These are phyloP conservation scores for Takakia lepidozioides DNA, from an alignment of 225 moss, liverwort and hornwort genomes.

Conservation along the genomic window DNA sequence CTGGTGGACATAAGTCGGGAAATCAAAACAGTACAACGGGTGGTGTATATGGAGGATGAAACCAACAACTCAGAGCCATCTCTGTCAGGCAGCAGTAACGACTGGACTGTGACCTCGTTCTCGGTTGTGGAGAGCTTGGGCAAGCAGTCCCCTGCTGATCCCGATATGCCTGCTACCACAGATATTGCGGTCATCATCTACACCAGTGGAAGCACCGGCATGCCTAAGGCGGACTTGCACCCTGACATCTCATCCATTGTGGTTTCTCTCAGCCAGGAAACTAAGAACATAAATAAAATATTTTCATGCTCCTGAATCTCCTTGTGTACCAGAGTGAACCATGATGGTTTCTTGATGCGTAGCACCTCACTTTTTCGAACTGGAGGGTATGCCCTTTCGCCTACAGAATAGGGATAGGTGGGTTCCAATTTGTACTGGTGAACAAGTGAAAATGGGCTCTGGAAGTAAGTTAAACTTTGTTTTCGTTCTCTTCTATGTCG, in stretches of 20 bases:
- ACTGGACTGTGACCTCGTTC: conserved; percentile 66
- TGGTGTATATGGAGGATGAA: conserved; percentile 68
- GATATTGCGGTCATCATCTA: conserved; percentile 98
- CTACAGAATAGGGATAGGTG: not conserved
- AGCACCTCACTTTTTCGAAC: too few relatives aligned
- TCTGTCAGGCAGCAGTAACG: conserved; percentile 23
- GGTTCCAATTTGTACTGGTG: not conserved
- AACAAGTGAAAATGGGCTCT: too few relatives aligned
- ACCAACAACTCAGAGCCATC: conserved; percentile 37
- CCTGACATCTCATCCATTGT: too few relatives aligned
- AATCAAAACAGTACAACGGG: conserved; percentile 55
- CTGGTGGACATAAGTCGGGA: conserved; percentile 40
- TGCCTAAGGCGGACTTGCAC: too few relatives aligned
- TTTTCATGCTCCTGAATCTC: too few relatives aligned
- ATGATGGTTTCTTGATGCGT: too few relatives aligned
- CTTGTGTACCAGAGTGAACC: too few relatives aligned
- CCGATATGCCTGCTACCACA: conserved; percentile 44
- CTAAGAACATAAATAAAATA: too few relatives aligned
- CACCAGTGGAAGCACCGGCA: conserved; percentile 93
- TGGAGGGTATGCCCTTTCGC: too few relatives aligned
- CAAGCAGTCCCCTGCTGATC: conserved; percentile 37
- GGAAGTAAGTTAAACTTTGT: too few relatives aligned
- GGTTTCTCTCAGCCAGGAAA: too few relatives aligned
- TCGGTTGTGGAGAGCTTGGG: conserved; percentile 62
- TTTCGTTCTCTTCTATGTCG: not conserved